Evolutionary conservation across 2,329 filamentous ascomycete genomes (phyloP), one percentile per base, ranked within the genome.

Genomic region (Penicillium sp.): DNA sequence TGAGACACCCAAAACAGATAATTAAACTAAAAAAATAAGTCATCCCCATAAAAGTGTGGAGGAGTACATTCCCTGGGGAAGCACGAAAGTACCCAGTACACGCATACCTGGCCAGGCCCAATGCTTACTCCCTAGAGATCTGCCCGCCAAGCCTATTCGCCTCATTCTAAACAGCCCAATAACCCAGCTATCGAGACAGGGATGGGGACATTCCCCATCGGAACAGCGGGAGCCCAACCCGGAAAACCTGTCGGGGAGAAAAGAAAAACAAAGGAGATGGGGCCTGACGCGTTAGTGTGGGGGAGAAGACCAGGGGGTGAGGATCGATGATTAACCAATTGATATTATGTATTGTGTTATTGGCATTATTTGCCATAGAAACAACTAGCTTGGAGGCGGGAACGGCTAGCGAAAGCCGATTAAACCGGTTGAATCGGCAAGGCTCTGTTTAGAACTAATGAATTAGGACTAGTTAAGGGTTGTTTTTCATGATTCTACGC

Each of bases 11-110:
- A 49, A 37, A 45, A 51, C 18, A 35, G 10, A 44, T 20, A 50
- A 42, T 37, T n/a, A 43, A 38, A 44, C 43, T 16, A 52, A 56
- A 58, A 47, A 26, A 8, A 8, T 8, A 46, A 51, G 31, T 13
- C 37, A 42, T 51, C 44, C 20, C 35, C 37, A 31, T 54, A 54
- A 50, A 54, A 55, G 51, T 61, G 61, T 61, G 61, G 61, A 61
- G 61, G 53, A 57, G 49, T 55, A 61, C 53, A 62, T 60, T 57
- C 60, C 53, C 55, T 59, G 50, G 58, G 56, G 53, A 57, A 53
- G 45, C 22, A 22, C 9, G 22, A 11, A 53, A 58, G 56, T 60
- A 60, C 53, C 50, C 24, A 32, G 47, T 59, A 55, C 59, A 54
- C 37, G 44, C 51, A 57, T 57, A 54, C 53, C 53, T 55, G 47